Conservation (phyloP, 371 early-diverging fungal species). For the Conidiobolus incongruus region DNA sequence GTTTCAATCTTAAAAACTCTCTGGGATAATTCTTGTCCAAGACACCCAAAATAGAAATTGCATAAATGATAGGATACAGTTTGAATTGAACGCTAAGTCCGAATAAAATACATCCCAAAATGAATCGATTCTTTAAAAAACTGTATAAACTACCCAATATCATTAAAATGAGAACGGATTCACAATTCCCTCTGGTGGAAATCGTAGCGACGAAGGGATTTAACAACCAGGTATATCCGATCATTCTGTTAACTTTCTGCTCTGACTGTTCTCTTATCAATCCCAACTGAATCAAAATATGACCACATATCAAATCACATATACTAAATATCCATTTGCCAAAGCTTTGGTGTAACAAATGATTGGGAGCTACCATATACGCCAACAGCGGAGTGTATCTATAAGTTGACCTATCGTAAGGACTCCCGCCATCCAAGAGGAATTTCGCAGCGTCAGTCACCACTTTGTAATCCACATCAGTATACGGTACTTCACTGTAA, state of each 20-base stretch:
- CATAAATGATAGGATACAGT: conserved; percentile 87
- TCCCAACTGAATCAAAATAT: conserved; percentile 32
- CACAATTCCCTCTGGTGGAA: conserved; percentile 87
- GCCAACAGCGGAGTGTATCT: conserved; percentile 91
- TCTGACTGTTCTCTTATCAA: conserved; percentile 26
- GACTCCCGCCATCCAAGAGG: conserved; percentile 45
- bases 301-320: conserved; percentile 50
- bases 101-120: conserved; percentile 41
- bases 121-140: conserved; percentile 24
- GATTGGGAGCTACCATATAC: conserved; percentile 57
- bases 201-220: conserved; percentile 93
- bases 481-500: too few relatives aligned
- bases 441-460: conserved; percentile 82
- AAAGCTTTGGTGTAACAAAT: conserved; percentile 37
- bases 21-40: conserved; percentile 20
- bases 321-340: conserved; percentile 78
- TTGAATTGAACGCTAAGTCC: conserved; percentile 93
- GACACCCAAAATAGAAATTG: conserved; percentile 40
- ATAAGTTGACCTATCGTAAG: conserved; percentile 81
- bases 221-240: conserved; percentile 46
- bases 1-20: conserved; percentile 3
- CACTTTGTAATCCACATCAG: conserved; percentile 91
- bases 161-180: conserved; percentile 55
- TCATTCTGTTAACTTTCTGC: conserved; percentile 15
- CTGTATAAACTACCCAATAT: conserved; percentile 49